Base-by-base conservation (phyloP, 768 basidiomycete genomes). In the Xerocomus potaroensis region DNA sequence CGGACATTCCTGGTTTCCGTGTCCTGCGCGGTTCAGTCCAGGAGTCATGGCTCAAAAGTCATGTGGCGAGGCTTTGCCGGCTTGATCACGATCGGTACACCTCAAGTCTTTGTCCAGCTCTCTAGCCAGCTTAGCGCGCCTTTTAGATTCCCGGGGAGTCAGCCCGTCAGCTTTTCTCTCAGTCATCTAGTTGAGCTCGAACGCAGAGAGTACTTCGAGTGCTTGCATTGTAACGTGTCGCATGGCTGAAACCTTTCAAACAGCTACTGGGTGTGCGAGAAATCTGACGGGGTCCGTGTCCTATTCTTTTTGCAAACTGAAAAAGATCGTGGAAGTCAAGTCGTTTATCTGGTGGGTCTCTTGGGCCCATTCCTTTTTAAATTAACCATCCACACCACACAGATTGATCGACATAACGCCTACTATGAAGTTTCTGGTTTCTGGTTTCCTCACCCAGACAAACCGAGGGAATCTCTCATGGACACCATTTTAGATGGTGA, bases 261-360 rank as follows among this genome's bases (percentile, higher is more conserved):
- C 62, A 97, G 94, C 63, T 99, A 88, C 67, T 99, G 95, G 95
- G 96, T 99, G 34, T 96, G 93, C 70, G 96, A 99, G 72, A 98
- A 98, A 72, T 95, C 91, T 11, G 96, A 98, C 62, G 96, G 96
- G 11, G 64, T 99, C 42, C 82, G 96, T 29, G 89, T 98, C 32
- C 73, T 99, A 23, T 79, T 98, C 42, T 70, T 95, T 48, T 77
- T 98, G 41, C 72, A 77, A 64, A 77, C 84, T 41, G 74, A 86
- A 71, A 57, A 68, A 39, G 55, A 66, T 27, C 56, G 75, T 43
- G 71, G 72, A 54, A 73, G 68, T 40, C 86, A 87, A 64, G 64
- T 62, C 32, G 79, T 87, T 3, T 96, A 81, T 68, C 74, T 97
- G 23, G 96, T 95, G 55, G 54, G 86, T 68, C 41, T 35, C 42